Percentiles rank a stretch among this genome's conserved stretches.
These are phyloP conservation scores for Fomitopsis pulvina DNA, from an alignment of 768 basidiomycete species.

Conservation along the genomic window DNA sequence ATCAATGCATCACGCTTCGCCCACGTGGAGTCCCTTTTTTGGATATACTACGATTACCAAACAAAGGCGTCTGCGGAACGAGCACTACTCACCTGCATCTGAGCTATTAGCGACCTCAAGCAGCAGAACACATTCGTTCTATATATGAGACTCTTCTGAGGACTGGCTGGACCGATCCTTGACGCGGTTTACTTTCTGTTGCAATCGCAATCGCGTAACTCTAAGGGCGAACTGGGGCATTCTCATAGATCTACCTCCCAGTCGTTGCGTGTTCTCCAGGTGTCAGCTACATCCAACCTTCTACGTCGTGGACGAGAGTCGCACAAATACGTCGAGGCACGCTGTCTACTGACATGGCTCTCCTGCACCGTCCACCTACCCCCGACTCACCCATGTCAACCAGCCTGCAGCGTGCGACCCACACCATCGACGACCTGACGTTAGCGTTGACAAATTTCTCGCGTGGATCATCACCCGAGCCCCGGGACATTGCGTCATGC, in stretches of 20 bases:
- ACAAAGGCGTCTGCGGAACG: too few relatives aligned
- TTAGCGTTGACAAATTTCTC: constrained; percentile 67
- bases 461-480: constrained; percentile 68
- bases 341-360: too few relatives aligned
- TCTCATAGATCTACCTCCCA: neutral
- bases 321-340: neutral
- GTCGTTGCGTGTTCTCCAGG: neutral
- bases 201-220: neutral
- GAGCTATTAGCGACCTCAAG: too few relatives aligned
- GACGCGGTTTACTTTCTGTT: neutral
- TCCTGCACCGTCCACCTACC: constrained; percentile 15
- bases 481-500: constrained; percentile 43
- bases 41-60: too few relatives aligned
- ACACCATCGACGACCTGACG: constrained; percentile 76
- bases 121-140: too few relatives aligned
- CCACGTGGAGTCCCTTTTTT: too few relatives aligned
- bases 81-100: too few relatives aligned
- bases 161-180: neutral
- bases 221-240: neutral
- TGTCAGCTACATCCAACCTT: neutral
- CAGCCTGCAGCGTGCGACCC: constrained; percentile 25
- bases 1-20: too few relatives aligned
- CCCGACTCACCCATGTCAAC: constrained; percentile 24
- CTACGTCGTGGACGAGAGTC: neutral
- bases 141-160: neutral